A percentile compares a stretch with the other conserved stretches of the same genome.
Conservation (phyloP, 2,329 filamentous ascomycete genomes). For the Rhexocercosporidium sp. region DNA sequence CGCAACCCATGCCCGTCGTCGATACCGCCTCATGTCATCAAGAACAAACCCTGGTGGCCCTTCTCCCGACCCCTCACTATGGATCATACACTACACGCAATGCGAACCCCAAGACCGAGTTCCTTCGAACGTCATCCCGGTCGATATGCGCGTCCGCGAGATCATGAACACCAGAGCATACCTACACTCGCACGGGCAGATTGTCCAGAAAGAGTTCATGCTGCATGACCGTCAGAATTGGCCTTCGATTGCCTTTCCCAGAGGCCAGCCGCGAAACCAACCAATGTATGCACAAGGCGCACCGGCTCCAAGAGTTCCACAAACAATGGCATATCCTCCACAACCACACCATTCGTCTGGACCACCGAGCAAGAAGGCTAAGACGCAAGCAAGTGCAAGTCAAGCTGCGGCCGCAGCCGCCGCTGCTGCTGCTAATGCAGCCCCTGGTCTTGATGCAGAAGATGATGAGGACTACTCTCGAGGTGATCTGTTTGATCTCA, state of each 20-base stretch:
- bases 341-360: conserved; percentile 53
- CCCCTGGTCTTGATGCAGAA: conserved; percentile 54
- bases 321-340: conserved; percentile 66
- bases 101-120: conserved; percentile 76
- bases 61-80: conserved; percentile 79
- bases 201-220: conserved; percentile 93
- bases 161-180: conserved; percentile 66
- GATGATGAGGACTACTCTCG: conserved; percentile 89
- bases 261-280: conserved; percentile 49
- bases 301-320: conserved; percentile 44
- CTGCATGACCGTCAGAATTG: conserved; percentile 87
- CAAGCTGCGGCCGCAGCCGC: conserved; percentile 28
- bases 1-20: conserved; percentile 78
- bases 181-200: conserved; percentile 77
- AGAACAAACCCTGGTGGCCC: conserved; percentile 73
- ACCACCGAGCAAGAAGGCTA: conserved; percentile 60
- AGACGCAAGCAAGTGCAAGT: conserved; percentile 33
- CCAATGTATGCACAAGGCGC: conserved; percentile 36
- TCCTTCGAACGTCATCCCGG: conserved; percentile 69
- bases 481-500: conserved; percentile 87
- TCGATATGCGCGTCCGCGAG: conserved; percentile 64
- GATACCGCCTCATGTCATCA: conserved; percentile 81
- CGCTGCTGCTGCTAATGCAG: conserved; percentile 24
- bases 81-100: conserved; percentile 89
- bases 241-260: conserved; percentile 80